Evolutionary conservation across 2,329 filamentous ascomycete genomes (phyloP), one percentile per base, ranked within the genome.

Genomic region (Arthrobotrys musiformis): DNA sequence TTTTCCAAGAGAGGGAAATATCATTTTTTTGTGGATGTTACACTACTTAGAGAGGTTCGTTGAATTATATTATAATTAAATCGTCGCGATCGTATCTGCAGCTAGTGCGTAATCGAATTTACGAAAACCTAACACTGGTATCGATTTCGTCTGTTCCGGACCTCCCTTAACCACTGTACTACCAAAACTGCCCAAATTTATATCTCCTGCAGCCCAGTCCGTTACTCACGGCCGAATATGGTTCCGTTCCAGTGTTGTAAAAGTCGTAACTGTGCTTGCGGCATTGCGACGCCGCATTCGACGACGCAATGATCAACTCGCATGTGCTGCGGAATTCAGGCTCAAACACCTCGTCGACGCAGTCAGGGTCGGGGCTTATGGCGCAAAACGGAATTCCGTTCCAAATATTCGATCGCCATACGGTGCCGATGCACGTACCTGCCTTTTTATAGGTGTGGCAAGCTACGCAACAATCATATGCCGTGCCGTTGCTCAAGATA

Each of bases 381-480:
- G 17, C 48, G 42, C 28, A 22, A 9, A 15, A 15, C 13, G 28
- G 28, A 9, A 40, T 33, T 11, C 44, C 33, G 35, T 48, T 50
- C 37, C 44, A 56, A 8, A 42, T 35, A 11, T 19, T 6, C 5
- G 35, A 50, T 22, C 40, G 17, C 48, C 42, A 19, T 9, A 72
- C n/a, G n/a, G 17, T 72, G 17, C 69, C 69, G 8, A 64, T 50
- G 15, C 69, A 72, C 6, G 46, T 17, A 1, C 48, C 60, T 2
- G 30, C 42, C 17, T 13, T 7, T 13, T 40, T 44, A 13, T 54
- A 72, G 1, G 60, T 48, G 9, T 72, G 69, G n/a, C 69, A 72
- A 2, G 22, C 3, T 26, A 66, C 58, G 19, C 69, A 72, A 19
- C 69, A 72, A 22, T 72, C 60, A 26, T 72, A 66, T 0, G 37